These are phyloP conservation scores for Parasitella parasitica DNA, from an alignment of 371 early-diverging fungal species.

Conservation along the genomic window DNA sequence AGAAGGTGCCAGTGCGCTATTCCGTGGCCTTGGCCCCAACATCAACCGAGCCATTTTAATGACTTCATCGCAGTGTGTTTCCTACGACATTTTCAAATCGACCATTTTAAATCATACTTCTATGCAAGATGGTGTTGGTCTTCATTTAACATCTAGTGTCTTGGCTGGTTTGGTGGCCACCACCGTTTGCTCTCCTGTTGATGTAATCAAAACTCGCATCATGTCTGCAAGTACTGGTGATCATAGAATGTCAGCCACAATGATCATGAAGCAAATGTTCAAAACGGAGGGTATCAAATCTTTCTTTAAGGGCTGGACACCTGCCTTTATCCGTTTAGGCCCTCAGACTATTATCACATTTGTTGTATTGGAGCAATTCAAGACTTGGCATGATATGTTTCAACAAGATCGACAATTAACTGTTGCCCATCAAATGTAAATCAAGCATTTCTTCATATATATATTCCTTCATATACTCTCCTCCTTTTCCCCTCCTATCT, in stretches of 20 bases:
- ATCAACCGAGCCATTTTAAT: slow-evolving; percentile 76
- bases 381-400: slow-evolving; percentile 35
- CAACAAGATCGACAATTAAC: background rate
- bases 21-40: slow-evolving; percentile 76
- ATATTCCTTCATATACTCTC: background rate
- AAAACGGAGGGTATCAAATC: slow-evolving; percentile 61
- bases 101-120: slow-evolving; percentile 55
- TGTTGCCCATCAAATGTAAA: background rate
- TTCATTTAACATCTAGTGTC: slow-evolving; percentile 78
- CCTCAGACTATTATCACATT: slow-evolving; percentile 74
- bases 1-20: slow-evolving; percentile 67
- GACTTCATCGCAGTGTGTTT: slow-evolving; percentile 74
- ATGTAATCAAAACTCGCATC: slow-evolving; percentile 89
- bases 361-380: slow-evolving; percentile 64
- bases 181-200: slow-evolving; percentile 83
- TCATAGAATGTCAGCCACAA: slow-evolving; percentile 33
- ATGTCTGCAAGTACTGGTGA: slow-evolving; percentile 65
- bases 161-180: slow-evolving; percentile 88
- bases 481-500: background rate
- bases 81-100: slow-evolving; percentile 74
- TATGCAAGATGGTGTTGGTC: slow-evolving; percentile 62
- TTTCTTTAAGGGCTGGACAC: slow-evolving; percentile 77
- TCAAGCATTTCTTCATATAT: background rate
- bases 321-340: slow-evolving; percentile 62
- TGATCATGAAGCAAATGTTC: slow-evolving; percentile 56